Evolutionary conservation across 164 flowering plant species (phyloP).

Genomic region (Vitis rupestris): DNA sequence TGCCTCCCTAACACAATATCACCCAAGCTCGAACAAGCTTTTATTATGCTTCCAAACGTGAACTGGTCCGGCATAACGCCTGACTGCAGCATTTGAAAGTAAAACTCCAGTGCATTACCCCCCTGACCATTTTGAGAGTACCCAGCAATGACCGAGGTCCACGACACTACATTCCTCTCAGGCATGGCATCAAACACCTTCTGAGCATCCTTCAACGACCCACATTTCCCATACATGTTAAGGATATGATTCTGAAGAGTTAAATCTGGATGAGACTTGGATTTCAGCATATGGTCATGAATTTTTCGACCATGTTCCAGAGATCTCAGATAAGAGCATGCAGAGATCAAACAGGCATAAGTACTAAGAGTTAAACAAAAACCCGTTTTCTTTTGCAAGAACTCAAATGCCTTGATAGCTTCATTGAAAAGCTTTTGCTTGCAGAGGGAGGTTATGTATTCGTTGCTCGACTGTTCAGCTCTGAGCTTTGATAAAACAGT

Average conservation of each 20-base stretch:
- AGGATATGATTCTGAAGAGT: conserved; percentile 56
- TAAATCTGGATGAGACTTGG: conserved; percentile 35
- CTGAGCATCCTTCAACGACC: conserved; percentile 50
- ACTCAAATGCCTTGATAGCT: conserved; percentile 58
- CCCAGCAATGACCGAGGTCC: conserved; percentile 71
- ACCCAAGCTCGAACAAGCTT: conserved; percentile 45
- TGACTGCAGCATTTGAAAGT: conserved; percentile 38
- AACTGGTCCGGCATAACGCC: conserved; percentile 59
- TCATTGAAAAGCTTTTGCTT: conserved; percentile 42
- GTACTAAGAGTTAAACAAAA: conserved; percentile 33
- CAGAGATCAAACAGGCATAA: conserved; percentile 44
- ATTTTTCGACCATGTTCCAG: conserved; percentile 41
- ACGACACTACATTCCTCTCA: conserved; percentile 56
- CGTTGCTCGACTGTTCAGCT: conserved; percentile 44
- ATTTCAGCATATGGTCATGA: conserved; percentile 43
- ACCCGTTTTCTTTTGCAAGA: conserved; percentile 27
- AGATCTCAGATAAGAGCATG: conserved; percentile 52
- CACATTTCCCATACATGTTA: conserved; percentile 74
- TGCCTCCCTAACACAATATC: conserved; percentile 48
- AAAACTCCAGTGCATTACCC: conserved; percentile 43
- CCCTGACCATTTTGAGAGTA: conserved; percentile 50
- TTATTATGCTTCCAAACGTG: conserved; percentile 53
- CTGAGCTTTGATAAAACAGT: conserved; percentile 16
- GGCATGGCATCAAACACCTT: conserved; percentile 55
- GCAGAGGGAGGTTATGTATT: conserved; percentile 51